These are phyloP conservation scores for Pyrrhoderma noxium DNA, from an alignment of 1,284 basidiomycete genomes.

Conservation along the genomic window DNA sequence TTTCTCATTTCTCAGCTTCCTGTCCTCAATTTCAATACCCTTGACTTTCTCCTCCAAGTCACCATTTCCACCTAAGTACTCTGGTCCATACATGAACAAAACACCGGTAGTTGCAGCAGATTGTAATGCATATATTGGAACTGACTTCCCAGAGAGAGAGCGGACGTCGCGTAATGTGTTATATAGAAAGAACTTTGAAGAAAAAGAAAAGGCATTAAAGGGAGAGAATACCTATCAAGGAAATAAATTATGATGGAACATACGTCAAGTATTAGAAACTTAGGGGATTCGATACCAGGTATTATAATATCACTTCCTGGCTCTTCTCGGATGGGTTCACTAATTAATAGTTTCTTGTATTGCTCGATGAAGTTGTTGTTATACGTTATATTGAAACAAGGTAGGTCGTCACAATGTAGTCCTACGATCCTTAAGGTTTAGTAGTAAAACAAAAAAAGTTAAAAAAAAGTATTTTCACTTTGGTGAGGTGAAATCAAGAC, in stretches of 20 bases:
- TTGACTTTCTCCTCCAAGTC: constrained; percentile 8
- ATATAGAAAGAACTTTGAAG: too few relatives aligned
- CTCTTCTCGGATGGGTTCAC: background rate
- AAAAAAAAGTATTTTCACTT: too few relatives aligned
- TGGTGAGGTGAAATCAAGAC: too few relatives aligned
- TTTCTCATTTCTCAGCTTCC: constrained; percentile 1
- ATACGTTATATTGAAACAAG: too few relatives aligned
- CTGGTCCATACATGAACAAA: constrained; percentile 7
- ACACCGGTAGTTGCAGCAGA: background rate
- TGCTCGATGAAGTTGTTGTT: background rate
- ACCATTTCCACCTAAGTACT: background rate
- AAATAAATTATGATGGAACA: background rate
- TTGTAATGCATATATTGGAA: constrained; percentile 12
- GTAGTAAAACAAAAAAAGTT: too few relatives aligned
- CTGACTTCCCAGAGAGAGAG: background rate
- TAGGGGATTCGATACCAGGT: background rate
- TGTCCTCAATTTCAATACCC: background rate
- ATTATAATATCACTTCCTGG: constrained; percentile 1
- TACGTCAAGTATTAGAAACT: constrained; percentile 11
- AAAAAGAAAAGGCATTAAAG: constrained; percentile 6
- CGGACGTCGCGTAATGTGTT: constrained; percentile 3
- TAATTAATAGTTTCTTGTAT: constrained; percentile 3
- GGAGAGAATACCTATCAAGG: background rate
- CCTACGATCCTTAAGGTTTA: too few relatives aligned
- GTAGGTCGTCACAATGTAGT: too few relatives aligned